Evolutionary conservation across 371 early-diverging fungal species (phyloP), one percentile per base, ranked within the genome.

Genomic region (Mycotypha africana): DNA sequence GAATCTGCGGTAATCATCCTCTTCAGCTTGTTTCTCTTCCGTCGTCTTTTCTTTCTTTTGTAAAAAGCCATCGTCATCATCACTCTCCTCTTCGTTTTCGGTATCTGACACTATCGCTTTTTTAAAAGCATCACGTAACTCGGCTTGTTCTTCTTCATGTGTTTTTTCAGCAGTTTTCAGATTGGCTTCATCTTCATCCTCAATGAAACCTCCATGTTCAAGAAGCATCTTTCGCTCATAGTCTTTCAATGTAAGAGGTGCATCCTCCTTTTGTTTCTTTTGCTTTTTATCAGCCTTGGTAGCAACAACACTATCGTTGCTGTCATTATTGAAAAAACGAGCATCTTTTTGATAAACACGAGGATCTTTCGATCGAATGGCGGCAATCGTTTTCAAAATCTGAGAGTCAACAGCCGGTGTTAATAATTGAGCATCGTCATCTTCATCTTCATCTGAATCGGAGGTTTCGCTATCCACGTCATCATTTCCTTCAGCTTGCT

Each of bases 351-450:
- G 85, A 63, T 97, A 97, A 2, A 97, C 87, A 49, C 77, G 68
- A 20, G 86, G 83, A 56, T 93, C 86, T 45, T 84, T 82, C 14
- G 74, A 65, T 4, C 82, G 78, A 44, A 97, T 86, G 35, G 86
- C 77, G 0, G 84, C 82, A 49, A 96, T 86, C 1, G 97, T 93
- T 36, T 83, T 82, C 76, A 97, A 69, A 47, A 97, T 93, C 58
- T 95, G 91, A 2, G 86, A 84, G 51, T 97, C 97, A 8, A 95
- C 60, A 33, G 82, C 92, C 9, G 93, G 89, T 14, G 95, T 93
- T 15, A 93, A 65, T 35, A 93, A 70, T 39, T 82, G 84, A 10
- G 88, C 94, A 20, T 72, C 70, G 42, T 94, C 94, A 68, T 97
- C 98, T 49, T 97, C 97, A 20, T 84, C 92, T 21, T 67, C 64